Conservation (phyloP, 2,329 filamentous ascomycete species). For the Penicillium janthinellum region DNA sequence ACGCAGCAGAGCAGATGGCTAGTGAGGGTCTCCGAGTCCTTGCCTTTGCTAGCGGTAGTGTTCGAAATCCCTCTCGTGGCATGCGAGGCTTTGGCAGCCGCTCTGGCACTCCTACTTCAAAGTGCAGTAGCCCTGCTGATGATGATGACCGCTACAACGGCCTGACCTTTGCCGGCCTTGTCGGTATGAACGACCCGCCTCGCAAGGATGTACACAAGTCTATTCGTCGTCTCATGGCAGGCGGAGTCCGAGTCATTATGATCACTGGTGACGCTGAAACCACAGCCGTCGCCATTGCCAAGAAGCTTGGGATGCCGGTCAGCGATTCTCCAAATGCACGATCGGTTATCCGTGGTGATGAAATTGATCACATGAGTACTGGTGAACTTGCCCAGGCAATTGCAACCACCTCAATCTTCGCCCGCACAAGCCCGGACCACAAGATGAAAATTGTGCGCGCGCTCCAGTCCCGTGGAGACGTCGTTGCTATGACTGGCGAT, state of each 20-base stretch:
- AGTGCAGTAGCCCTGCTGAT: conserved; percentile 38
- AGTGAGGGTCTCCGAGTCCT: conserved; percentile 86
- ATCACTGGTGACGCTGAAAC: conserved; percentile 97
- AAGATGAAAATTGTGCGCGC: conserved; percentile 96
- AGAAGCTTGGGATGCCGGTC: conserved; percentile 91
- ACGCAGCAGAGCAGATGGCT: conserved; percentile 85
- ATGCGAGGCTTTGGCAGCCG: conserved; percentile 54
- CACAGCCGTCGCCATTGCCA: conserved; percentile 90
- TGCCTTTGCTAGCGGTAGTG: conserved; percentile 84
- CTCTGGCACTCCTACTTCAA: conserved; percentile 50
- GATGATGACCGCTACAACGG: conserved; percentile 78
- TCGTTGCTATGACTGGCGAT: conserved; percentile 98
- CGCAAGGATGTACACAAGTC: conserved; percentile 86
- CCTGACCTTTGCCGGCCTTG: conserved; percentile 85
- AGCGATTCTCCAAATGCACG: conserved; percentile 56
- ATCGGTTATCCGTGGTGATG: conserved; percentile 80
- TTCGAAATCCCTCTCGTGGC: conserved; percentile 51
- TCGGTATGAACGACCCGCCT: conserved; percentile 97
- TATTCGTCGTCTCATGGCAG: conserved; percentile 86
- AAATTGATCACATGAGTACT: conserved; percentile 90
- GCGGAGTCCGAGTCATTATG: conserved; percentile 97
- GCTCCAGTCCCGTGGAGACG: conserved; percentile 87
- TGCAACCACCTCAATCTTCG: conserved; percentile 88
- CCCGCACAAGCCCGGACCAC: conserved; percentile 93
- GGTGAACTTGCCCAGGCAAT: conserved; percentile 82